phyloP scores from a whole-genome alignment of 495 filamentous ascomycete genomes.

The Xylaria nigripes region DNA sequence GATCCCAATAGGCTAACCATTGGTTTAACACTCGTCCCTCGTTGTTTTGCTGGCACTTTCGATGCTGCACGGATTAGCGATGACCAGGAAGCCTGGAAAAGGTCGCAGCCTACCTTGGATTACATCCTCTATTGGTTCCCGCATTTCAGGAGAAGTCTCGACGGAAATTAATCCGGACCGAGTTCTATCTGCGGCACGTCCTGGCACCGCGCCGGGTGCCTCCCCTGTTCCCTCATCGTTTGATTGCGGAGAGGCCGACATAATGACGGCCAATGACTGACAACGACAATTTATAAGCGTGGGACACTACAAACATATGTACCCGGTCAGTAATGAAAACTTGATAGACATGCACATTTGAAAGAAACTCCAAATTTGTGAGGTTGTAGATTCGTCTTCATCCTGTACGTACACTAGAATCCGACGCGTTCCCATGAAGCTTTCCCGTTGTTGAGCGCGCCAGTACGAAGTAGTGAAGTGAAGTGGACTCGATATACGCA shows the following conservation, averaged over 20 bases:
- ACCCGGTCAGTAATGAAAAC: background rate
- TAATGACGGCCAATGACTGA: background rate
- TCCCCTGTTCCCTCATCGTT: background rate
- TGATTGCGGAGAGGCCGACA: background rate
- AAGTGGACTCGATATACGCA: too few species aligned
- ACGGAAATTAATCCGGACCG: background rate
- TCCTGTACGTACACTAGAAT: too few species aligned
- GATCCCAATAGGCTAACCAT: conserved; percentile 41
- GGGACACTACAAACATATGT: background rate
- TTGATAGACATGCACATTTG: too few species aligned
- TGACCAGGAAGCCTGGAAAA: background rate
- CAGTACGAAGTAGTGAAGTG: too few species aligned
- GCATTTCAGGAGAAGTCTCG: conserved; percentile 7
- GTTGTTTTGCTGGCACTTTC: conserved; percentile 41
- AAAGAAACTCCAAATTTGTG: too few species aligned
- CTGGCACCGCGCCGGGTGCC: background rate
- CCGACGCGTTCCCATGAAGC: too few species aligned
- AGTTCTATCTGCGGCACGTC: background rate
- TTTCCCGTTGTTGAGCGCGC: too few species aligned
- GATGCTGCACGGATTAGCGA: conserved; percentile 32
- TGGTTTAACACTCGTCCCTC: conserved; percentile 34
- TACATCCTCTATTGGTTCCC: conserved; percentile 16
- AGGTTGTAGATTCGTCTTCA: too few species aligned
- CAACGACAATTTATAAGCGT: background rate
- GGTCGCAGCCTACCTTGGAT: conserved; percentile 13